Conservation (phyloP, 2,329 filamentous ascomycete species). For the Fusarium clavum region DNA sequence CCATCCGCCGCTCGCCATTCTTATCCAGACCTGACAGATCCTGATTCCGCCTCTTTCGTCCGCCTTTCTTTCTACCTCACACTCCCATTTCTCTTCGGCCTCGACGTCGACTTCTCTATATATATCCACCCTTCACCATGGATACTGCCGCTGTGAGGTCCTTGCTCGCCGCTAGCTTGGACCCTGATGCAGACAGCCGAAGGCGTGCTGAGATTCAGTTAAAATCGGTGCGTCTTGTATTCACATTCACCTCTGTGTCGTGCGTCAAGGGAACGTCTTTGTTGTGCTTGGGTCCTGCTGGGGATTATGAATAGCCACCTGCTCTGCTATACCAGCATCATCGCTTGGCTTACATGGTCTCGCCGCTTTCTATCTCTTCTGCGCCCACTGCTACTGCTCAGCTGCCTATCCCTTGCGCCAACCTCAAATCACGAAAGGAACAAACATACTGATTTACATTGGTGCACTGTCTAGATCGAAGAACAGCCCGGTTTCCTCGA, state of each 20-base stretch:
- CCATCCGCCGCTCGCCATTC: constrained; percentile 46
- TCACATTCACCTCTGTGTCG: constrained; percentile 17
- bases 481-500: constrained; percentile 90
- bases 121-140: constrained; percentile 62
- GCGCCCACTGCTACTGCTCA: constrained; percentile 22
- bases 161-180: constrained; percentile 81
- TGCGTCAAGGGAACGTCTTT: constrained; percentile 9
- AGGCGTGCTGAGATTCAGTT: constrained; percentile 83
- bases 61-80: constrained; percentile 35
- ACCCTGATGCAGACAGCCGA: constrained; percentile 78
- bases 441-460: constrained; percentile 37
- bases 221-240: constrained; percentile 73
- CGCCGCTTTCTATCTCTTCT: constrained; percentile 13
- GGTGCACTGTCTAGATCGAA: constrained; percentile 74
- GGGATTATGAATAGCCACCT: not conserved
- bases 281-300: constrained; percentile 11
- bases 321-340: not conserved
- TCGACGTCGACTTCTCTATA: constrained; percentile 44
- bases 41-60: constrained; percentile 44
- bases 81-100: constrained; percentile 39
- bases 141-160: constrained; percentile 79
- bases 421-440: constrained; percentile 1
- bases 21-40: constrained; percentile 49
- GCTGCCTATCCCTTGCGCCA: constrained; percentile 35
- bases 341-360: not conserved